phyloP scores from a whole-genome alignment of 805 yeast genomes.

The Yamadazyma phyllophila region DNA sequence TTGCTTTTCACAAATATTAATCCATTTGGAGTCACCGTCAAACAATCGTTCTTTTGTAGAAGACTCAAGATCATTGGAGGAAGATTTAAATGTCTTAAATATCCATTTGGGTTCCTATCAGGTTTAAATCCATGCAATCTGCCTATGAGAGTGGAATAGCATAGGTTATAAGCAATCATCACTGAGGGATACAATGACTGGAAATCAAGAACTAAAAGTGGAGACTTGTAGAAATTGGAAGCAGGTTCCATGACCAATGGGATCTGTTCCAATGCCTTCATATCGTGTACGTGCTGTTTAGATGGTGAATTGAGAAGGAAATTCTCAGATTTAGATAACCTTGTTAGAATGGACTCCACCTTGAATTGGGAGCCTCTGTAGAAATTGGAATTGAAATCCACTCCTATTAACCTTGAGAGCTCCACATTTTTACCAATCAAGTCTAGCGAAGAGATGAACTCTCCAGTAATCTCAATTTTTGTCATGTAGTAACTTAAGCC shows the following conservation, averaged over 20 bases:
- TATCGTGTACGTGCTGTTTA: conserved; percentile 74
- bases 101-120: conserved; percentile 52
- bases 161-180: conserved; percentile 96
- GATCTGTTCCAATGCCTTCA: conserved; percentile 81
- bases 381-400: conserved; percentile 84
- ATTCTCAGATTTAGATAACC: conserved; percentile 77
- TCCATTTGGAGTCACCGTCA: conserved; percentile 85
- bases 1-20: conserved; percentile 65
- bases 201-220: conserved; percentile 86
- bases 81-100: conserved; percentile 41
- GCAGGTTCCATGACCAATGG: conserved; percentile 93
- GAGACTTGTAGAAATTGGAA: conserved; percentile 81
- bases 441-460: conserved; percentile 60
- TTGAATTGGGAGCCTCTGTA: conserved; percentile 92
- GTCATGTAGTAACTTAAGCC: conserved; percentile 47
- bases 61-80: conserved; percentile 57
- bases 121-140: conserved; percentile 53
- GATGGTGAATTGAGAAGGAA: conserved; percentile 75
- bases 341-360: conserved; percentile 78
- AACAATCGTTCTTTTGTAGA: conserved; percentile 45
- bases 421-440: conserved; percentile 70
- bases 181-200: conserved; percentile 93
- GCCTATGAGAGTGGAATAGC: conserved; percentile 73
- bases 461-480: conserved; percentile 42
- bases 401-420: conserved; percentile 80